Evolutionary conservation across 371 early-diverging fungal genomes (phyloP), one percentile per base, ranked within the genome.

Genomic region (Mortierella sp.): DNA sequence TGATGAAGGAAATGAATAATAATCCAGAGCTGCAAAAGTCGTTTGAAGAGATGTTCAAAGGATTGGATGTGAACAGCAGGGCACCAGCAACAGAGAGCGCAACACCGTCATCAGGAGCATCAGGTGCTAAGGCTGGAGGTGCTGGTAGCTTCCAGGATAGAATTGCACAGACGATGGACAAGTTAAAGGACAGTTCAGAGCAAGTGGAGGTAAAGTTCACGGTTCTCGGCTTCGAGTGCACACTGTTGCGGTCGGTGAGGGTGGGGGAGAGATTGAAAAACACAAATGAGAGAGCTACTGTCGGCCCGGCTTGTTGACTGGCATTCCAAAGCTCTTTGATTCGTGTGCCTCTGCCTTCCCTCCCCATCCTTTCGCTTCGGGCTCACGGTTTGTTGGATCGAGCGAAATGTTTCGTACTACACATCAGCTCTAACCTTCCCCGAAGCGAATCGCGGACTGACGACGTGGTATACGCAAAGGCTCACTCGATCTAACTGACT

Each of bases 91-190:
- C 67, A 13, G 41, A 28, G 24, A 16, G 38, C 16, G 31, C 78
- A 21, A 52, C 71, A 54, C 54, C 69, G 18, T 26, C 71, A 51
- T 38, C 73, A 2, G 41, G 47, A 10, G 28, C 71, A 62, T 13
- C 65, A 42, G 49, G 46, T 24, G n/a, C 70, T 31, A 58, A 56
- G 26, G 50, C 58, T 48, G 45, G 46, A 41, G 27, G 52, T n/a
- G 43, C 58, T 19, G 59, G 72, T 14, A 66, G 67, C 49, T 94
- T 94, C 81, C 92, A 93, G 68, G 92, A 92, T 52, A 88, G 86
- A 23, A 93, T 94, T 67, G 86, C 88, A 28, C 88, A 92, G 50
- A 95, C 96, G 7, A 89, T 95, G 91, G 88, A 87, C 68, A 94
- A 94, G 57, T 81, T 96, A 18, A 88, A 91, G 67, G 90, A 92